phyloP scores from a whole-genome alignment of 2,329 filamentous ascomycete genomes.

The Capronia americana region DNA sequence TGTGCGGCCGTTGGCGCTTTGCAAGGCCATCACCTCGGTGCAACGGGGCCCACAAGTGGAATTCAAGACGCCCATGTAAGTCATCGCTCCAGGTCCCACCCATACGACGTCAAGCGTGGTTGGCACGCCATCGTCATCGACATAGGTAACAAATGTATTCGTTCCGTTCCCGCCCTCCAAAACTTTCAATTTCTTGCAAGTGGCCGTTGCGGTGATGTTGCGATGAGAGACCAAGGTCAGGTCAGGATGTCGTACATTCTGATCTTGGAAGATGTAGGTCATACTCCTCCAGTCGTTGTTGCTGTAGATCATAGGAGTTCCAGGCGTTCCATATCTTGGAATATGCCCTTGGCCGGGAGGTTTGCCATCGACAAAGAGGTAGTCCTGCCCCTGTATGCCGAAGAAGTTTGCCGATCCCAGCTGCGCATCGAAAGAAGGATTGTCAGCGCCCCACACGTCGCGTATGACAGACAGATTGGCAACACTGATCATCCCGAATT shows the following conservation, averaged over 20 bases:
- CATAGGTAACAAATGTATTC: slow-evolving; percentile 24
- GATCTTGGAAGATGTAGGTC: slow-evolving; percentile 35
- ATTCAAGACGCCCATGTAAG: slow-evolving; percentile 34
- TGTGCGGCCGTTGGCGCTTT: slow-evolving; percentile 27
- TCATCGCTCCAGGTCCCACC: slow-evolving; percentile 31
- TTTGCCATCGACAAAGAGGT: slow-evolving; percentile 26
- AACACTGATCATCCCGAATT: slow-evolving; percentile 96
- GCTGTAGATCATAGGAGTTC: slow-evolving; percentile 31
- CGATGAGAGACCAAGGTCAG: slow-evolving; percentile 31
- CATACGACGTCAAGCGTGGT: slow-evolving; percentile 26
- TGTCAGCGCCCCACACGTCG: slow-evolving; percentile 29
- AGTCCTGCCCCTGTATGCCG: slow-evolving; percentile 37
- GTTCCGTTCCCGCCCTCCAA: slow-evolving; percentile 29
- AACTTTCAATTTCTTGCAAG: slow-evolving; percentile 24
- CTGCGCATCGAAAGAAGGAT: slow-evolving; percentile 28
- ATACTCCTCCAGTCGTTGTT: slow-evolving; percentile 26
- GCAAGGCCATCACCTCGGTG: slow-evolving; percentile 33
- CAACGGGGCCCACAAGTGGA: slow-evolving; percentile 39
- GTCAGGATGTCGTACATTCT: slow-evolving; percentile 23
- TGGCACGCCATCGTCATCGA: slow-evolving; percentile 18
- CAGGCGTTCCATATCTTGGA: slow-evolving; percentile 26
- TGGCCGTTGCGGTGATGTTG: slow-evolving; percentile 27
- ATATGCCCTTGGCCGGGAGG: slow-evolving; percentile 24
- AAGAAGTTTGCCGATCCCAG: slow-evolving; percentile 35
- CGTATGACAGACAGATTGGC: slow-evolving; percentile 85